Conservation (phyloP, 2,329 filamentous ascomycete genomes). For the Paraphaeosphaeria minitans region DNA sequence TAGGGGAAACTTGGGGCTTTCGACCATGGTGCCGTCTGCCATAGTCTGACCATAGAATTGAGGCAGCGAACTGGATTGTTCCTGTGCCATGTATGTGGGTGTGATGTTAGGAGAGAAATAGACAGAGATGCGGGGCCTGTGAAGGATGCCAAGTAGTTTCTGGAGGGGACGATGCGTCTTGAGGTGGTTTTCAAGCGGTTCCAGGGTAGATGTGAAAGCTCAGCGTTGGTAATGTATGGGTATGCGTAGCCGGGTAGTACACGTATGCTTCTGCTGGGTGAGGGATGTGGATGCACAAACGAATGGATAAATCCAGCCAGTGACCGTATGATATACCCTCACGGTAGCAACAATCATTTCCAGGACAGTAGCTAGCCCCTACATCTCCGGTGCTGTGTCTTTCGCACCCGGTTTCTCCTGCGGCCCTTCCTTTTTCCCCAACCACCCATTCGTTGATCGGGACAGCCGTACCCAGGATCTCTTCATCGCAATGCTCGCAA, state of each 20-base stretch:
- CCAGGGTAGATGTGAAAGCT: not conserved
- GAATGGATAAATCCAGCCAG: not conserved
- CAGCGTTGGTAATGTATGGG: not conserved
- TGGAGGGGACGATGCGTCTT: conserved; percentile 7
- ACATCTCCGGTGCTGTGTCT: conserved; percentile 18
- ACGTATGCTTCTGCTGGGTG: not conserved
- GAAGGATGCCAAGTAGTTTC: not conserved
- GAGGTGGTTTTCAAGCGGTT: not conserved
- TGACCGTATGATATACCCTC: conserved; percentile 10
- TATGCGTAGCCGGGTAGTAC: not conserved
- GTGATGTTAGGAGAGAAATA: conserved; percentile 13
- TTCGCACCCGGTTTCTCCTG: not conserved
- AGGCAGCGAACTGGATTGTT: conserved; percentile 22
- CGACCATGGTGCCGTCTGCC: conserved; percentile 35
- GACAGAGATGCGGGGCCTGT: conserved; percentile 12
- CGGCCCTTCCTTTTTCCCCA: conserved; percentile 6
- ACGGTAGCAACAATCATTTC: conserved; percentile 10
- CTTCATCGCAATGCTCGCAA: conserved; percentile 24
- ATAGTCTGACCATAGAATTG: conserved; percentile 38
- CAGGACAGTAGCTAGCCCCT: conserved; percentile 8
- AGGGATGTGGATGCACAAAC: not conserved
- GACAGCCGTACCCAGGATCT: conserved; percentile 26
- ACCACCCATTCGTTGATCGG: conserved; percentile 34
- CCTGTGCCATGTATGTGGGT: conserved; percentile 27
- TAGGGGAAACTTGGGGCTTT: conserved; percentile 25